A percentile compares a stretch with the other conserved stretches of the same genome.
Evolutionary conservation across 1,139 yeast species (phyloP).

Genomic region (Candida labiduridarum): DNA sequence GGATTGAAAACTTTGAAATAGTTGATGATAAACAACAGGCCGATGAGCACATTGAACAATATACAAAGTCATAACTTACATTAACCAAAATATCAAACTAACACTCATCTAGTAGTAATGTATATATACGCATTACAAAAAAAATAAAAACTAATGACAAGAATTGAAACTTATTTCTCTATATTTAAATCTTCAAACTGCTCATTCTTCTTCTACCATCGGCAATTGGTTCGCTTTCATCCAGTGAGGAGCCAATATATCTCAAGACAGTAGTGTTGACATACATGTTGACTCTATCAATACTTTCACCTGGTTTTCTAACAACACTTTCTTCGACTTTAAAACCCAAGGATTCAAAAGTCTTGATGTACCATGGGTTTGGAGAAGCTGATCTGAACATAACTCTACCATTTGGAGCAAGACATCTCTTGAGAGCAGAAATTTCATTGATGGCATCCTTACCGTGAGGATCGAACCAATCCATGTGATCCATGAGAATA

Average conservation of each 20-base stretch:
- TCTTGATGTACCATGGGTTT: constrained; percentile 75
- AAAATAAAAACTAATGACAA: neutral
- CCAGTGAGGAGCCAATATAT: neutral
- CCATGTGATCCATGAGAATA: constrained; percentile 90
- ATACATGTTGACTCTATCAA: constrained; percentile 84
- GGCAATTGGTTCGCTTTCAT: neutral
- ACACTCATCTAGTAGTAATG: no score
- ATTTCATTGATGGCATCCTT: constrained; percentile 68
- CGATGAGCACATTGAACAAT: no score
- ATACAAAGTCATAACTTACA: no score
- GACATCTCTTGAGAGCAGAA: constrained; percentile 61
- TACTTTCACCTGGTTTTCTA: constrained; percentile 61
- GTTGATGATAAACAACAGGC: neutral
- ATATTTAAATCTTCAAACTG: constrained; percentile 34
- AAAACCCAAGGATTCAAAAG: constrained; percentile 70
- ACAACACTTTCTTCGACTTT: constrained; percentile 68
- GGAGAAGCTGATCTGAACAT: constrained; percentile 75
- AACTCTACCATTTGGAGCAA: constrained; percentile 71
- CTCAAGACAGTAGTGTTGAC: constrained; percentile 56
- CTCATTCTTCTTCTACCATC: constrained; percentile 40
- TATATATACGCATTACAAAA: neutral
- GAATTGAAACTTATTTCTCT: constrained; percentile 3
- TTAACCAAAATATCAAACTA: no score
- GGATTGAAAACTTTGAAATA: no score
- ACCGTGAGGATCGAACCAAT: constrained; percentile 77